Percentiles rank a stretch among this genome's conserved stretches.
Evolutionary conservation across 768 basidiomycete genomes (phyloP).

Genomic region (Lentinula boryana): DNA sequence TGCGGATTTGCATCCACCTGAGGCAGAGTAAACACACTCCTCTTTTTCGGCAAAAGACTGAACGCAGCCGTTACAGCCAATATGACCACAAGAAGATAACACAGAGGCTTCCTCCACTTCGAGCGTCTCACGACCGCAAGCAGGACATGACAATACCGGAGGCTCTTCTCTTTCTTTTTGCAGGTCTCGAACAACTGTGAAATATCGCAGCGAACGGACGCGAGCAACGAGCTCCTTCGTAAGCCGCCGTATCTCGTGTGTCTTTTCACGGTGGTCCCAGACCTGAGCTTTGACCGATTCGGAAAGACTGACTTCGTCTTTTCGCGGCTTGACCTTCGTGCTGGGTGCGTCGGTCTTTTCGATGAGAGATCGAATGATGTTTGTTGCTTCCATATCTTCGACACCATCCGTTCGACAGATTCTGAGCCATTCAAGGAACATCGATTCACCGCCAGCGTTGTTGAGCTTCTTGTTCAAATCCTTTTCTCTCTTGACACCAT

Average conservation of each 20-base stretch:
- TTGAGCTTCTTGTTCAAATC: slow-evolving; percentile 35
- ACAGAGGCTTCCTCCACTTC: slow-evolving; percentile 71
- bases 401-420: slow-evolving; percentile 65
- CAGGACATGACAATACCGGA: slow-evolving; percentile 54
- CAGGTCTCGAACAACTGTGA: slow-evolving; percentile 84
- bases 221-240: slow-evolving; percentile 88
- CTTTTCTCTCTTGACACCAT: slow-evolving; percentile 65
- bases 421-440: slow-evolving; percentile 75
- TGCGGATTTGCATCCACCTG: slow-evolving; percentile 70
- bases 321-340: slow-evolving; percentile 41
- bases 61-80: slow-evolving; percentile 76
- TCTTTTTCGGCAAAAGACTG: slow-evolving; percentile 65
- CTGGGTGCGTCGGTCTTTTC: slow-evolving; percentile 51
- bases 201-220: slow-evolving; percentile 86
- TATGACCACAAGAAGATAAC: slow-evolving; percentile 89
- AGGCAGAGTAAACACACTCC: slow-evolving; percentile 71
- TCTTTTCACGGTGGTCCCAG: slow-evolving; percentile 83
- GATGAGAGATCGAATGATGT: slow-evolving; percentile 52
- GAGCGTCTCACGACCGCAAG: slow-evolving; percentile 49
- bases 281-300: slow-evolving; percentile 54
- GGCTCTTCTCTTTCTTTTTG: slow-evolving; percentile 68
- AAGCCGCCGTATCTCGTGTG: slow-evolving; percentile 78
- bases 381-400: slow-evolving; percentile 72
- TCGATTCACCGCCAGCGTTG: slow-evolving; percentile 58
- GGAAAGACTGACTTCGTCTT: slow-evolving; percentile 47